Base-by-base conservation (phyloP, 176 grass and related monocot species). In the Eragrostis curvula region DNA sequence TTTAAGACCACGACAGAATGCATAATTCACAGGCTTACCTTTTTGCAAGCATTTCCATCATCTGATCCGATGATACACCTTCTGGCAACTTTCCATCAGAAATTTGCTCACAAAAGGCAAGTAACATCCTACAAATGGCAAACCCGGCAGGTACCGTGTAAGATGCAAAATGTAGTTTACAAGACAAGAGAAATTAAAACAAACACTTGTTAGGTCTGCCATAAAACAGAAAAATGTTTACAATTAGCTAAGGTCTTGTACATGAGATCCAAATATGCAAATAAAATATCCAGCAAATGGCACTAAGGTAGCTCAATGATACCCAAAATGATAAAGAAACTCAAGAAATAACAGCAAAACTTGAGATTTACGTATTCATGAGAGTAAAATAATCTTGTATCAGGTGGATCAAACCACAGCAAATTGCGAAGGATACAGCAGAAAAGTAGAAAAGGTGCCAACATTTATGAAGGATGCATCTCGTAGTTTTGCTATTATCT, bases 41-140 rank as follows among this genome's bases (percentile, higher is more conserved):
- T 62, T 79, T 74, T 51, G 91, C 90, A 39, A 98, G 87, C 53
- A 88, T 86, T 88, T 98, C 90, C 72, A 88, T 48, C 89, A 98
- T 75, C 55, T 81, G 68, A 80, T 95, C 88, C 59, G 84, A 79
- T 48, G 96, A 81, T 45, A 71, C 9, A 91, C 89, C 81, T 50
- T 73, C 53, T 47, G 79, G 81, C 48, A 81, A 80, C 25, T 91
- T 90, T 84, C 59, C 70, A 50, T 81, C 80, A 80, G 91, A 91
- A 80, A 88, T 86, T 91, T 98, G 84, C 74, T 98, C 90, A 80
- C 90, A 93, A 68, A 98, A 98, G 59, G 85, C 73, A 61, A 88
- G 61, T 79, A 98, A 78, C 96, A 98, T 98, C 86, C 96, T 98
- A 75, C 66, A 82, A 80, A 86, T 82, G 94, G 61, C 70, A 83